Conservation (phyloP, 768 basidiomycete species). For the Serendipita sp. region DNA sequence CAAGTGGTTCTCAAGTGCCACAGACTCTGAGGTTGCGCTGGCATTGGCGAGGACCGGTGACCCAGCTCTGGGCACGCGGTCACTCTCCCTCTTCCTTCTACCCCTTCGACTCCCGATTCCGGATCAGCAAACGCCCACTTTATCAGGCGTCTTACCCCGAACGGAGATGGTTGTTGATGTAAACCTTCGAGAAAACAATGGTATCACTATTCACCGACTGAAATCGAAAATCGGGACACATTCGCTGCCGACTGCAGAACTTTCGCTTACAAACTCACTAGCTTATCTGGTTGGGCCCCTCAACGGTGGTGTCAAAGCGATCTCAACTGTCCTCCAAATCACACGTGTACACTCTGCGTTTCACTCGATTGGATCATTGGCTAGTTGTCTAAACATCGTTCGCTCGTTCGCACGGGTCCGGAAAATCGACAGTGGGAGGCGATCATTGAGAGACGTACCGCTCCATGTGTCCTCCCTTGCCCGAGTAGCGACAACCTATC, state of each 20-base stretch:
- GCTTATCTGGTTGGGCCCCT: constrained; percentile 47
- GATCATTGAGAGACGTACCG: constrained; percentile 37
- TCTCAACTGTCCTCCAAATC: constrained; percentile 60
- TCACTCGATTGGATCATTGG: constrained; percentile 37
- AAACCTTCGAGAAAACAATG: constrained; percentile 27
- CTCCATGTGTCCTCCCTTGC: constrained; percentile 54
- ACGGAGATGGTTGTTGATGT: constrained; percentile 23
- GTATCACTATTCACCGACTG: constrained; percentile 52
- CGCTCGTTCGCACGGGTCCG: constrained; percentile 48
- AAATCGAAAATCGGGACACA: constrained; percentile 71
- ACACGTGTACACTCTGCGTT: constrained; percentile 56
- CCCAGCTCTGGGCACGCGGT: constrained; percentile 35
- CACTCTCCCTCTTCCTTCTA: constrained; percentile 59
- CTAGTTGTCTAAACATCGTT: constrained; percentile 50
- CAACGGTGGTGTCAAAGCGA: constrained; percentile 48
- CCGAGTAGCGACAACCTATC: constrained; percentile 42
- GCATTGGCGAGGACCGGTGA: constrained; percentile 60
- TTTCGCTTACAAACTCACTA: constrained; percentile 40
- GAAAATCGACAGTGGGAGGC: constrained; percentile 33
- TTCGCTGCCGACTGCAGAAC: constrained; percentile 59
- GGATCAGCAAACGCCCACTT: constrained; percentile 12
- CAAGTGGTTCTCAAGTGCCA: constrained; percentile 78
- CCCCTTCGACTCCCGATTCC: constrained; percentile 30
- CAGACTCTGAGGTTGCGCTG: constrained; percentile 56
- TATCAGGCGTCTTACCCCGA: constrained; percentile 14